Evolutionary conservation across 2,329 filamentous ascomycete species (phyloP).

Genomic region (Graphiopsis chlorocephala): DNA sequence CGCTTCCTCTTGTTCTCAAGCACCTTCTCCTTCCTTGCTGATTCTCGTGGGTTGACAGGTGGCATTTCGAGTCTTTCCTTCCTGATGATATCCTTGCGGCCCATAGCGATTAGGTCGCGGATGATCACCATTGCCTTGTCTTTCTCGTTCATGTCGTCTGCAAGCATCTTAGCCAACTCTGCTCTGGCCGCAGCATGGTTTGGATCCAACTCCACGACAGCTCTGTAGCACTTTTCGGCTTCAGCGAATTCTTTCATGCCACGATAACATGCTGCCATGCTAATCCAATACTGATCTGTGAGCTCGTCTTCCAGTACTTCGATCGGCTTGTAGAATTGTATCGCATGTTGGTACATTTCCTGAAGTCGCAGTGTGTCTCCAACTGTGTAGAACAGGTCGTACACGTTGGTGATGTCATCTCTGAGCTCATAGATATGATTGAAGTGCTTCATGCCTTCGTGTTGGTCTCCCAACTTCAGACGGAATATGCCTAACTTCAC

Average conservation of each 20-base stretch:
- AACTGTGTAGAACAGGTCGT: constrained; percentile 74
- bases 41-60: constrained; percentile 9
- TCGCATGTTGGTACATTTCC: constrained; percentile 52
- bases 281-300: constrained; percentile 51
- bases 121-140: constrained; percentile 76
- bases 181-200: constrained; percentile 73
- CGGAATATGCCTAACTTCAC: constrained; percentile 81
- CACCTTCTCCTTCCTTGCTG: constrained; percentile 13
- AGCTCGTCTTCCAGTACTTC: constrained; percentile 41
- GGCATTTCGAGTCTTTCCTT: constrained; percentile 13
- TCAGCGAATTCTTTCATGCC: constrained; percentile 61
- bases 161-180: constrained; percentile 80
- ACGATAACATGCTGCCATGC: constrained; percentile 67
- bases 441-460: constrained; percentile 62
- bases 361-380: constrained; percentile 57
- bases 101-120: constrained; percentile 69
- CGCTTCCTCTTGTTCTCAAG: constrained; percentile 10
- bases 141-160: constrained; percentile 63
- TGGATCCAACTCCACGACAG: constrained; percentile 68
- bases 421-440: constrained; percentile 64
- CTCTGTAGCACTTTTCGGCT: constrained; percentile 75
- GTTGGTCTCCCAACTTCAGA: constrained; percentile 60
- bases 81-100: constrained; percentile 31
- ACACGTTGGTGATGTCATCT: constrained; percentile 63
- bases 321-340: constrained; percentile 58